Evolutionary conservation across 2,329 filamentous ascomycete species (phyloP).

Genomic region (Leptodontidium sp.): DNA sequence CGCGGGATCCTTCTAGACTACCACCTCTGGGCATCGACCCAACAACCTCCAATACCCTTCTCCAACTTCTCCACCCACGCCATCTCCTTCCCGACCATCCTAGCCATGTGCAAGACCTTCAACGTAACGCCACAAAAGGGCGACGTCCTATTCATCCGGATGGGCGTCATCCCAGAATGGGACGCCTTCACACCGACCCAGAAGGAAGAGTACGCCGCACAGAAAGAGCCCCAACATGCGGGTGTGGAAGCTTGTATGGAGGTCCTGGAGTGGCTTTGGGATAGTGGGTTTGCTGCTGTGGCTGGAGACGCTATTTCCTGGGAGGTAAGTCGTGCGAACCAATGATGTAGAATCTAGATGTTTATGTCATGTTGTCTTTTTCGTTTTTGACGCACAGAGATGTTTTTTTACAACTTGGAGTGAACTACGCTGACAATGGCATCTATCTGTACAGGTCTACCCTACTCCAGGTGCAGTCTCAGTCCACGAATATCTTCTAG

Average conservation of each 20-base stretch:
- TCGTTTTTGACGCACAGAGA: not conserved
- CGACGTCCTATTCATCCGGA: slow-evolving; percentile 61
- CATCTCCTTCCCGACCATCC: slow-evolving; percentile 49
- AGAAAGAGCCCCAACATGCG: slow-evolving; percentile 47
- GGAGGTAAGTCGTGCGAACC: slow-evolving; percentile 40
- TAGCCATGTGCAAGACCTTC: slow-evolving; percentile 52
- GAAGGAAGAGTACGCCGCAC: slow-evolving; percentile 44
- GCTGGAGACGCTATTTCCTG: slow-evolving; percentile 52
- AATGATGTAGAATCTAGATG: not conserved
- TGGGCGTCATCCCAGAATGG: slow-evolving; percentile 52
- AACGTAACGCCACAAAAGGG: slow-evolving; percentile 56
- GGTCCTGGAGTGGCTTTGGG: slow-evolving; percentile 49
- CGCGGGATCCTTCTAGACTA: slow-evolving; percentile 62
- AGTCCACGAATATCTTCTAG: slow-evolving; percentile 57
- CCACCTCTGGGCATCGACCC: slow-evolving; percentile 50
- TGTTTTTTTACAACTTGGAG: not conserved
- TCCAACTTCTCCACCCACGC: slow-evolving; percentile 52
- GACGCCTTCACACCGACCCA: slow-evolving; percentile 48
- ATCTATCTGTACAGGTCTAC: slow-evolving; percentile 34
- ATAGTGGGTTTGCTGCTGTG: slow-evolving; percentile 48
- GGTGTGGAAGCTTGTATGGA: slow-evolving; percentile 47
- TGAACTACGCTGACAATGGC: not conserved
- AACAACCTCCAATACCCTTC: slow-evolving; percentile 47
- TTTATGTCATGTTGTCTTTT: no score
- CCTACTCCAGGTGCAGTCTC: slow-evolving; percentile 50